These are phyloP conservation scores for Backusella sp. DNA, from an alignment of 192 early-diverging fungal species.

Conservation along the genomic window DNA sequence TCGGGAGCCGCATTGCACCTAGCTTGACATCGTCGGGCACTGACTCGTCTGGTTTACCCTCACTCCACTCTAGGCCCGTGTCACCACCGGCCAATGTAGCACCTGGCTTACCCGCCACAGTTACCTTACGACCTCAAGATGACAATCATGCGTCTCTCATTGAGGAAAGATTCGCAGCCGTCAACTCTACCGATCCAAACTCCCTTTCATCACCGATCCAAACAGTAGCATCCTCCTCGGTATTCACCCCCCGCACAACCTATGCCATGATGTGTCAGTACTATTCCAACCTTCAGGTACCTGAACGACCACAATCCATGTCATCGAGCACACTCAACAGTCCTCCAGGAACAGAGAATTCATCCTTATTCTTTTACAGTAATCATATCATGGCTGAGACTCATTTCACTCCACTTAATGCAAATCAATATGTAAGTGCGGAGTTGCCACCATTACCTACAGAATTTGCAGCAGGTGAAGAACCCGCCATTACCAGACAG, in stretches of 20 bases:
- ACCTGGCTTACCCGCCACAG: slow-evolving; percentile 19
- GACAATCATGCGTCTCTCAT: slow-evolving; percentile 5
- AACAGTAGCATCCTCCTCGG: slow-evolving; percentile 23
- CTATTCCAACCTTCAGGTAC: neutral
- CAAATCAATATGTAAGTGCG: slow-evolving; percentile 14
- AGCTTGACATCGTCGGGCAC: slow-evolving; percentile 22
- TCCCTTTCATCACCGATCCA: slow-evolving; percentile 13
- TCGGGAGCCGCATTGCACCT: slow-evolving; percentile 12
- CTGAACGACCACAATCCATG: neutral
- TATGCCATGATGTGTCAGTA: neutral
- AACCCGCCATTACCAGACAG: neutral
- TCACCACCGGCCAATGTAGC: slow-evolving; percentile 12
- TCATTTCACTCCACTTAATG: neutral
- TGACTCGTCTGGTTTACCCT: slow-evolving; percentile 10
- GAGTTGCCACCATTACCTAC: slow-evolving; percentile 24
- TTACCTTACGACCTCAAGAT: slow-evolving; percentile 13
- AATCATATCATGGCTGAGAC: neutral
- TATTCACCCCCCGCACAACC: slow-evolving; percentile 17
- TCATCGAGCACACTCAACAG: neutral
- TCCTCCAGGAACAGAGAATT: neutral
- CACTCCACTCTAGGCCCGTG: slow-evolving; percentile 15
- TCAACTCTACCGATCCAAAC: neutral
- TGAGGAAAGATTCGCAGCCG: slow-evolving; percentile 14
- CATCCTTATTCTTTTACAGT: neutral
- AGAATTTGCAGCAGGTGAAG: neutral